phyloP scores from a whole-genome alignment of 2,329 filamentous ascomycete species.

The Arthrobotrys sphaeroides region DNA sequence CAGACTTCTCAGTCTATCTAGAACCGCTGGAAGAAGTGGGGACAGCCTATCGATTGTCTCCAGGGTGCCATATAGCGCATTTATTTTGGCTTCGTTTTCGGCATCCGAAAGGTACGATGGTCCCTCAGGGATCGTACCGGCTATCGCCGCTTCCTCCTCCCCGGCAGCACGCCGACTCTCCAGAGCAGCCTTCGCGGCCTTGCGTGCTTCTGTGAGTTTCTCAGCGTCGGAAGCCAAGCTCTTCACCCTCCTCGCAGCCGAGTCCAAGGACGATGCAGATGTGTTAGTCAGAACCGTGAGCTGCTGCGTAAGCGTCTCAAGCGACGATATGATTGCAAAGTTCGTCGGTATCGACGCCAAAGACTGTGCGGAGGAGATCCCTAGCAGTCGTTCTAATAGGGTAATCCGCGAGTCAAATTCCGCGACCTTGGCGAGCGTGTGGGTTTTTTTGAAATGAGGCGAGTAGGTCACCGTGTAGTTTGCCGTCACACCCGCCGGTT shows the following conservation, averaged over 20 bases:
- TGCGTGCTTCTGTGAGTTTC: constrained; percentile 72
- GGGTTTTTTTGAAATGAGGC: constrained; percentile 72
- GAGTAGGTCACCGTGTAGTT: constrained; percentile 74
- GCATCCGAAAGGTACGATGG: constrained; percentile 63
- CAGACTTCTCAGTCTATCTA: constrained; percentile 85
- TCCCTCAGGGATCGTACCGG: constrained; percentile 55
- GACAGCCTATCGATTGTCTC: constrained; percentile 87
- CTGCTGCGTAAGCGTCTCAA: constrained; percentile 82
- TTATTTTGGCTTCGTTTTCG: constrained; percentile 86
- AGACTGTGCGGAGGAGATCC: constrained; percentile 69
- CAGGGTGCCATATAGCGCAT: constrained; percentile 86
- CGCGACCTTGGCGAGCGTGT: constrained; percentile 80
- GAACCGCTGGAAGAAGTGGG: constrained; percentile 82
- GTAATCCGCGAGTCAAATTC: constrained; percentile 86
- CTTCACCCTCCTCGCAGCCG: constrained; percentile 74
- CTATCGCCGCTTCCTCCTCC: constrained; percentile 38
- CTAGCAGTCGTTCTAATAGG: constrained; percentile 81
- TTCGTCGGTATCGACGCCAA: constrained; percentile 66
- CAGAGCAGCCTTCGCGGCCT: constrained; percentile 70
- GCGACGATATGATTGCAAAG: constrained; percentile 78
- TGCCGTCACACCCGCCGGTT: constrained; percentile 58
- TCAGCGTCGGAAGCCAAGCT: constrained; percentile 78
- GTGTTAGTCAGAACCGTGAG: constrained; percentile 78
- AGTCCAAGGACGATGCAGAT: constrained; percentile 76
- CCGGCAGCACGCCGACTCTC: constrained; percentile 63